Evolutionary conservation across 805 yeast genomes (phyloP).

Genomic region (Starmerella vaccinii): DNA sequence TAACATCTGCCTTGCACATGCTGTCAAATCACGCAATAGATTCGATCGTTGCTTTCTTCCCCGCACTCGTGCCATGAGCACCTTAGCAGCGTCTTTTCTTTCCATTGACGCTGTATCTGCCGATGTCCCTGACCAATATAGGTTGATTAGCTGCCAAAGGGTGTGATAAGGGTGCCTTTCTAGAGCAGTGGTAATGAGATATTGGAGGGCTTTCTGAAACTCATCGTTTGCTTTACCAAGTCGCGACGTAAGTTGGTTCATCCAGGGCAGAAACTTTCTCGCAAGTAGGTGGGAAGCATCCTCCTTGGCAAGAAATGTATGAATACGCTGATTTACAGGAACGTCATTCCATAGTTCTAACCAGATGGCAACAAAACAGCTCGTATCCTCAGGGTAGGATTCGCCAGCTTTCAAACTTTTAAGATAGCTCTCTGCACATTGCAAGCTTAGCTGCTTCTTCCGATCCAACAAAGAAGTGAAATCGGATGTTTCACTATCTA

Average conservation of each 20-base stretch:
- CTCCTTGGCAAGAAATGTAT: neutral
- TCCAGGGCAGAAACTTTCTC: conserved; percentile 65
- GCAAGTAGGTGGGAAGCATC: conserved; percentile 38
- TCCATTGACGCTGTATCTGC: neutral
- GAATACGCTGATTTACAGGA: conserved; percentile 33
- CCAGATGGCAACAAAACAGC: conserved; percentile 71
- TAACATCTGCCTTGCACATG: conserved; percentile 2
- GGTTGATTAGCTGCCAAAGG: conserved; percentile 16
- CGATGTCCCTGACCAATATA: neutral
- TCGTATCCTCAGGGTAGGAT: conserved; percentile 18
- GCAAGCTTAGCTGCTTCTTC: conserved; percentile 38
- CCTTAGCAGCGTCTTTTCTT: conserved; percentile 5
- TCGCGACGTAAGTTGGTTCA: conserved; percentile 69
- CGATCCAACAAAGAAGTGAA: conserved; percentile 34
- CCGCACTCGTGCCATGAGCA: neutral
- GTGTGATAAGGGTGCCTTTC: conserved; percentile 18
- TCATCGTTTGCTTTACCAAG: conserved; percentile 44
- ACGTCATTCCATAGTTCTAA: conserved; percentile 46
- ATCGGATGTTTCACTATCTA: conserved; percentile 40
- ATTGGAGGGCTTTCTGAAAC: conserved; percentile 42
- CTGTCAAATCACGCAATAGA: neutral
- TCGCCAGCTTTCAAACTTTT: conserved; percentile 31
- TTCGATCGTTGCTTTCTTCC: neutral
- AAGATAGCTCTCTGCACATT: conserved; percentile 52
- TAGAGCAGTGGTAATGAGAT: conserved; percentile 2